These are phyloP conservation scores for Volutella citrinella DNA, from an alignment of 2,329 filamentous ascomycete genomes.

Conservation along the genomic window DNA sequence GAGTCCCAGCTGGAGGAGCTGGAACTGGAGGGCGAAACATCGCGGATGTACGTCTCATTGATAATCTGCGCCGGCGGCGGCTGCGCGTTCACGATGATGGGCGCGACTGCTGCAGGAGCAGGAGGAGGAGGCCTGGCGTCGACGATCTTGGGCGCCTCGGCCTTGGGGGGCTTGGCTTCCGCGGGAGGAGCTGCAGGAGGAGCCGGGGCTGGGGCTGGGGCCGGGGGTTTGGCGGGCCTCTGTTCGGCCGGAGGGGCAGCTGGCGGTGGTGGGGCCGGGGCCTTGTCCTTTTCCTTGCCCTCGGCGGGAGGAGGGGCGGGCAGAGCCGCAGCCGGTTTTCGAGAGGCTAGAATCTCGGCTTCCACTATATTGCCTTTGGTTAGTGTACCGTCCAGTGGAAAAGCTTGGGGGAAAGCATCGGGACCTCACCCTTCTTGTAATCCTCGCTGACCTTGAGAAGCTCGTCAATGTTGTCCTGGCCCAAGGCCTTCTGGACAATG, in stretches of 20 bases:
- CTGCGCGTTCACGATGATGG: slow-evolving; percentile 32
- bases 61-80: slow-evolving; percentile 39
- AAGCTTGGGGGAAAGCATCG: neutral
- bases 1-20: slow-evolving; percentile 32
- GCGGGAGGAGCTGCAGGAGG: slow-evolving; percentile 6
- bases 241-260: slow-evolving; percentile 19
- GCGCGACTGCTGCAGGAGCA: slow-evolving; percentile 19
- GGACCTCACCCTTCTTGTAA: slow-evolving; percentile 58
- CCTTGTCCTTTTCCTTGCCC: slow-evolving; percentile 28
- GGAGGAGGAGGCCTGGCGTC: slow-evolving; percentile 12
- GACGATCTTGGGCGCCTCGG: slow-evolving; percentile 8
- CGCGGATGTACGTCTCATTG: slow-evolving; percentile 47
- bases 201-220: slow-evolving; percentile 1
- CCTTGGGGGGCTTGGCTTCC: slow-evolving; percentile 7
- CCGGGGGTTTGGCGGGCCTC: slow-evolving; percentile 7
- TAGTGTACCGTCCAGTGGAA: neutral
- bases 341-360: slow-evolving; percentile 14
- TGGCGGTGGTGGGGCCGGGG: slow-evolving; percentile 38
- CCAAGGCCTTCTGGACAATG: slow-evolving; percentile 78
- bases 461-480: slow-evolving; percentile 88
- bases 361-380: slow-evolving; percentile 8
- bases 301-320: slow-evolving; percentile 30
- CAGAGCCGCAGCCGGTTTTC: slow-evolving; percentile 11
- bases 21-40: slow-evolving; percentile 45
- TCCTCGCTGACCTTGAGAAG: slow-evolving; percentile 79